Conservation (phyloP, 164 flowering plant species). For the Dillenia turbinata region DNA sequence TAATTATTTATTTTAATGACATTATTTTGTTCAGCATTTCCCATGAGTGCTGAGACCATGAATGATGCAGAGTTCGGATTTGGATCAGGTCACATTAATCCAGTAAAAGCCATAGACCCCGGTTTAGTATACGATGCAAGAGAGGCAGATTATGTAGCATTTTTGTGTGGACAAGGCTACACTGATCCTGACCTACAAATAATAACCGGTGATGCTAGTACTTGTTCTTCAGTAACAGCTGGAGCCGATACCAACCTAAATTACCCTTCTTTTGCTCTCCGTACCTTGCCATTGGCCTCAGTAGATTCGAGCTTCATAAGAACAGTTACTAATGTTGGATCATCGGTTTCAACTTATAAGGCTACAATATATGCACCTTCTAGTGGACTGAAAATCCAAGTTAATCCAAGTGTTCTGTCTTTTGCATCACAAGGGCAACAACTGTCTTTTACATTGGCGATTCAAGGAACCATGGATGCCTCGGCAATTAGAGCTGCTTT, state of each 20-base stretch:
- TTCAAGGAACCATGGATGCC: background rate
- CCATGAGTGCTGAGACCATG: constrained; percentile 5
- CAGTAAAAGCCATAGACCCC: constrained; percentile 7
- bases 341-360: constrained; percentile 2
- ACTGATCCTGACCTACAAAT: background rate
- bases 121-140: constrained; percentile 14
- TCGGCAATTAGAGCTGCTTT: constrained; percentile 7
- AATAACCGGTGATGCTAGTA: constrained; percentile 1
- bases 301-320: no score
- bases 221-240: background rate
- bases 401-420: constrained; percentile 6
- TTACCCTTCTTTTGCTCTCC: constrained; percentile 11
- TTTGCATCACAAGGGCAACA: constrained; percentile 11
- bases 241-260: constrained; percentile 4
- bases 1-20: no score
- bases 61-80: constrained; percentile 14
- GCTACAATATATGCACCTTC: constrained; percentile 1
- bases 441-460: constrained; percentile 2
- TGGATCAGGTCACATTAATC: constrained; percentile 16
- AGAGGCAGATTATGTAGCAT: constrained; percentile 7
- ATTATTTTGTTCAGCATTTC: background rate
- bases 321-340: no score
- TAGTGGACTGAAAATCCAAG: background rate
- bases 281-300: no score
- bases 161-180: constrained; percentile 13